phyloP scores from a whole-genome alignment of 2,329 filamentous ascomycete genomes.

The Calonectria honghensis region DNA sequence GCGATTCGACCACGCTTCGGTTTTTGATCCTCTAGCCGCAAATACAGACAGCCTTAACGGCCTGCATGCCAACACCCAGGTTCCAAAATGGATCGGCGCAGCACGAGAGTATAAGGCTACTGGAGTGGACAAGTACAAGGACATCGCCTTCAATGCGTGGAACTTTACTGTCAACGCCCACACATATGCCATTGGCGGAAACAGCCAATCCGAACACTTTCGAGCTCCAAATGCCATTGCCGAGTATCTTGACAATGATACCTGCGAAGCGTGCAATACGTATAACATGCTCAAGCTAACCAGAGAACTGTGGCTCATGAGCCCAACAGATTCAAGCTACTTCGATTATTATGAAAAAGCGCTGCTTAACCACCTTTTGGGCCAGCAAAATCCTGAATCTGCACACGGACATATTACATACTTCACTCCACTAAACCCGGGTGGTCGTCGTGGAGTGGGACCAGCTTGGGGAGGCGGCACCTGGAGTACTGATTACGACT shows the following conservation, averaged over 20 bases:
- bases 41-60: slow-evolving; percentile 68
- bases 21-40: slow-evolving; percentile 68
- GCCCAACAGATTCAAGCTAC: slow-evolving; percentile 63
- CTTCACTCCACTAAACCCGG: slow-evolving; percentile 70
- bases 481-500: slow-evolving; percentile 72
- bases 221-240: slow-evolving; percentile 67
- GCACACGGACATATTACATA: slow-evolving; percentile 71
- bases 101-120: slow-evolving; percentile 69
- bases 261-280: slow-evolving; percentile 71
- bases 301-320: slow-evolving; percentile 68
- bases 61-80: slow-evolving; percentile 71
- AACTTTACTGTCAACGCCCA: slow-evolving; percentile 66
- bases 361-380: slow-evolving; percentile 70
- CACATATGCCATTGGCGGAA: slow-evolving; percentile 72
- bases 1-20: slow-evolving; percentile 69
- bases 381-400: slow-evolving; percentile 66
- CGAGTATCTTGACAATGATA: slow-evolving; percentile 65
- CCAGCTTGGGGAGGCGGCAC: slow-evolving; percentile 73
- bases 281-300: slow-evolving; percentile 76
- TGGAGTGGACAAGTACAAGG: slow-evolving; percentile 64
- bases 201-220: slow-evolving; percentile 73
- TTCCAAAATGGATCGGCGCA: slow-evolving; percentile 73
- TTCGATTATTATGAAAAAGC: slow-evolving; percentile 73
- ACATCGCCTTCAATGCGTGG: slow-evolving; percentile 71
- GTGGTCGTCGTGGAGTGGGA: slow-evolving; percentile 68